Evolutionary conservation across 192 early-diverging fungal species (phyloP), one percentile per base, ranked within the genome.

Genomic region (Coemansia sp.): DNA sequence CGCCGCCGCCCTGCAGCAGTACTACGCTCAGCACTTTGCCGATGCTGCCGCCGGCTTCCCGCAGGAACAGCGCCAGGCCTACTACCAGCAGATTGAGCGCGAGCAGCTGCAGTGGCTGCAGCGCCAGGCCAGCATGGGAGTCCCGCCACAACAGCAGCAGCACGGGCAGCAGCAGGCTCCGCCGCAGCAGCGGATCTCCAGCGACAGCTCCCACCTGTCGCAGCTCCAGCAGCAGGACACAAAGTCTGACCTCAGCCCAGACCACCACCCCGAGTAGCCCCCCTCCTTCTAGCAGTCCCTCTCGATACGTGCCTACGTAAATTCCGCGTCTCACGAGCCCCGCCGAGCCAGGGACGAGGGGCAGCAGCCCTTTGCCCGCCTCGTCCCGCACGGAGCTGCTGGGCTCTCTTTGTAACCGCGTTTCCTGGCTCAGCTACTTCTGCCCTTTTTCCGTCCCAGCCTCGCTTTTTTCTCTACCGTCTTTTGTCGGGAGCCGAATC

Each of bases 61-160:
- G 12, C 58, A 52, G 7, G 54, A 66, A 51, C 69, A 66, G 54
- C 69, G 63, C 12, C 44, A 57, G 35, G 57, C 61, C 7, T 73
- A 66, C 43, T 66, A 73, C 54, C 69, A 73, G 57, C 69, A 73
- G 58, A 52, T 65, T 19, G 62, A 73, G 50, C 69, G 69, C 22
- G 61, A 64, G 39, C 68, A 71, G 33, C 47, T 71, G 38, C 68
- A 71, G 37, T 71, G 68, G 68, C 51, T 64, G 29, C 68, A 71
- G 48, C 55, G 56, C 23, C 68, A 71, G 38, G 31, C 68, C 32
- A 54, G 51, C 36, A 56, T 71, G 56, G 51, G 40, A 34, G 55
- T 62, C 16, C 19, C 19, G 18, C 53, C 51, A 33, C 48, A 36
- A 38, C 38, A 38, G 30, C n/a, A n/a, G n/a, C n/a, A n/a, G 38